Conservation (phyloP, 2,329 filamentous ascomycete genomes). For the Epichloe uncinata region DNA sequence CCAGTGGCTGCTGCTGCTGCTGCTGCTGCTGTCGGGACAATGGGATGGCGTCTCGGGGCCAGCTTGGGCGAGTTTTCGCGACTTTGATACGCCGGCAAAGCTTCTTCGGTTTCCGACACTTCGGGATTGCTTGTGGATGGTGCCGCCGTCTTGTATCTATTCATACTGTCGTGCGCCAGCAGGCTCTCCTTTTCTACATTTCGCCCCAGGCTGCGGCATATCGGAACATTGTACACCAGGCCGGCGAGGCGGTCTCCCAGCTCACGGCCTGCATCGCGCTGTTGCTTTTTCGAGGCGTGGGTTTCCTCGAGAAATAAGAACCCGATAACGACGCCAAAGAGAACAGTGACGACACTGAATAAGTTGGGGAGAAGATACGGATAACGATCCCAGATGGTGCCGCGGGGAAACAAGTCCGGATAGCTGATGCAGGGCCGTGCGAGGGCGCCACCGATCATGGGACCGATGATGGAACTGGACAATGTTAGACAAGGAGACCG, state of each 20-base stretch:
- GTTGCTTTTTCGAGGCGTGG: constrained; percentile 66
- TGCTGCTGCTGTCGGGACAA: constrained; percentile 1
- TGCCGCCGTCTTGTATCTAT: constrained; percentile 45
- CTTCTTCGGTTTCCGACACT: constrained; percentile 33
- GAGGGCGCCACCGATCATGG: constrained; percentile 78
- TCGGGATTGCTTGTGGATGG: neutral
- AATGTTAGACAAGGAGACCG: neutral
- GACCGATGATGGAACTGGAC: constrained; percentile 72
- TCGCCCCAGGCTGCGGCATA: constrained; percentile 23
- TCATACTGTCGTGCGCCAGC: constrained; percentile 46
- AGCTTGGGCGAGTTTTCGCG: constrained; percentile 41
- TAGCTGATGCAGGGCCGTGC: constrained; percentile 78
- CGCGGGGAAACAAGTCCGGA: constrained; percentile 56
- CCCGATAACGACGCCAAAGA: constrained; percentile 63
- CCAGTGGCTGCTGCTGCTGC: neutral
- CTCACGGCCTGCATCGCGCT: constrained; percentile 63
- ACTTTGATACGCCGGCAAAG: constrained; percentile 56
- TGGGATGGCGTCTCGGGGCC: constrained; percentile 15
- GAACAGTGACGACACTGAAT: constrained; percentile 70
- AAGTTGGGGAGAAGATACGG: constrained; percentile 88
- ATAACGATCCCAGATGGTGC: constrained; percentile 70
- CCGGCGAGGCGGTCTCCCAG: constrained; percentile 57
- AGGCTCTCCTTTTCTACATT: constrained; percentile 48
- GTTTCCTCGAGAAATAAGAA: constrained; percentile 90
- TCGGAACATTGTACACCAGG: constrained; percentile 20